Percentiles rank a stretch among this genome's conserved stretches.
These are phyloP conservation scores for Colletotrichum costaricense DNA, from an alignment of 2,329 filamentous ascomycete genomes.

Conservation along the genomic window DNA sequence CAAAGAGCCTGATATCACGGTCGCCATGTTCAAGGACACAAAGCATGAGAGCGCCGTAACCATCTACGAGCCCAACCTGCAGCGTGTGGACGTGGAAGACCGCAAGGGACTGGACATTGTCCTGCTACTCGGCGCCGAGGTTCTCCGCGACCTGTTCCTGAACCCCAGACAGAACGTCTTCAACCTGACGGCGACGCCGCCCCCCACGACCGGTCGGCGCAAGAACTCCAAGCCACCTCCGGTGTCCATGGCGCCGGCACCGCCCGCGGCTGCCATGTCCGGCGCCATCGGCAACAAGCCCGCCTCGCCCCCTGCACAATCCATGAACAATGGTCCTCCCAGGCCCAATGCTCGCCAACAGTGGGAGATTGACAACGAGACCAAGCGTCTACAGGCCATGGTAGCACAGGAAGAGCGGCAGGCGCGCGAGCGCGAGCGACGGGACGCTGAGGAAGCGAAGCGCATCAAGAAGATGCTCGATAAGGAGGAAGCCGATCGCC, in stretches of 20 bases:
- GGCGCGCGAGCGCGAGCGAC: slow-evolving; percentile 67
- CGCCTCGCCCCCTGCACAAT: slow-evolving; percentile 35
- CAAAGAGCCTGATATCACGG: slow-evolving; percentile 94
- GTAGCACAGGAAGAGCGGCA: slow-evolving; percentile 62
- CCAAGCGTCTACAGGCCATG: slow-evolving; percentile 73
- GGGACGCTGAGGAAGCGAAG: slow-evolving; percentile 55
- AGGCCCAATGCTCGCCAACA: slow-evolving; percentile 44
- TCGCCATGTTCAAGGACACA: slow-evolving; percentile 84
- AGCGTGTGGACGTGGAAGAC: slow-evolving; percentile 92
- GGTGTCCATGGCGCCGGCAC: slow-evolving; percentile 20
- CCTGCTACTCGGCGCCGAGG: slow-evolving; percentile 71
- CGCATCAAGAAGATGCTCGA: slow-evolving; percentile 75
- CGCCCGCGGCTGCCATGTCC: slow-evolving; percentile 49
- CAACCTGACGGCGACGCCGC: slow-evolving; percentile 69
- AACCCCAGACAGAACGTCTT: slow-evolving; percentile 79
- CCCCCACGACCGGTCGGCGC: slow-evolving; percentile 43
- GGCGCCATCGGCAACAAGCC: slow-evolving; percentile 51
- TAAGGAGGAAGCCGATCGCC: slow-evolving; percentile 72
- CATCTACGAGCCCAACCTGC: slow-evolving; percentile 92
- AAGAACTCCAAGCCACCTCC: slow-evolving; percentile 58
- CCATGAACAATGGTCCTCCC: slow-evolving; percentile 42
- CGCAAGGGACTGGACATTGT: slow-evolving; percentile 92
- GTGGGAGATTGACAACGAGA: slow-evolving; percentile 77
- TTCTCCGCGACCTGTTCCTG: slow-evolving; percentile 74
- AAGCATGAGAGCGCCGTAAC: slow-evolving; percentile 76